Percentiles rank a stretch among this genome's conserved stretches.
phyloP scores from a whole-genome alignment of 2,329 filamentous ascomycete species.

The Clonostachys sp. region DNA sequence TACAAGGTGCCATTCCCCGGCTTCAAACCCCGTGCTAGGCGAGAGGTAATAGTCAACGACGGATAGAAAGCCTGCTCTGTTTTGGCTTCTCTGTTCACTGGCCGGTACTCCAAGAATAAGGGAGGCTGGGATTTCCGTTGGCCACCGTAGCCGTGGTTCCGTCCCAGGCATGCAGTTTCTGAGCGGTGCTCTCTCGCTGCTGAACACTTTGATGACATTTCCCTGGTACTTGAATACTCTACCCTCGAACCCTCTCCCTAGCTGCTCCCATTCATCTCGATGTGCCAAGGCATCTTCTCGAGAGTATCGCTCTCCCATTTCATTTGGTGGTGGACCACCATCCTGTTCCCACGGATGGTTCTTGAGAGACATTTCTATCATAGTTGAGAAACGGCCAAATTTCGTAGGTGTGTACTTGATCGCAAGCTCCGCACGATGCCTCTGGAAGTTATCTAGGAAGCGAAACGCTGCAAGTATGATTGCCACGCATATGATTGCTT shows the following conservation, averaged over 20 bases:
- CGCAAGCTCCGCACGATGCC: conserved; percentile 6
- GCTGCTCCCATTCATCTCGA: conserved; percentile 14
- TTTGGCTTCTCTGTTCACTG: background rate
- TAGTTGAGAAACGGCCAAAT: conserved; percentile 4
- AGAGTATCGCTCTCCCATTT: conserved; percentile 3
- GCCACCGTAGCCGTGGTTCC: conserved; percentile 13
- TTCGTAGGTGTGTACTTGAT: conserved; percentile 13
- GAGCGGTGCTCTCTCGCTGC: conserved; percentile 14
- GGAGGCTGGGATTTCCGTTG: conserved; percentile 21
- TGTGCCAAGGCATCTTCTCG: conserved; percentile 9
- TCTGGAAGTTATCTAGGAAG: conserved; percentile 1
- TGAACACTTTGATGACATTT: conserved; percentile 22
- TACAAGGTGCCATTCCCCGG: conserved; percentile 17
- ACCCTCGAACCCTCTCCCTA: conserved; percentile 21
- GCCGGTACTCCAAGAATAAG: conserved; percentile 17
- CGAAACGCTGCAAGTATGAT: conserved; percentile 6
- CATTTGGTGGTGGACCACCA: background rate
- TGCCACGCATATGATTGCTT: no score
- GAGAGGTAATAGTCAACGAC: conserved; percentile 21
- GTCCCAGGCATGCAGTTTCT: conserved; percentile 19
- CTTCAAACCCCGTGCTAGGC: conserved; percentile 1
- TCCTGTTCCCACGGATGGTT: conserved; percentile 8
- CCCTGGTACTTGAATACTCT: conserved; percentile 17
- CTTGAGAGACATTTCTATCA: conserved; percentile 3
- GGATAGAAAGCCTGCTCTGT: conserved; percentile 14